These are phyloP conservation scores for Aspergillus pseudoterreus DNA, from an alignment of 2,329 filamentous ascomycete genomes.

Conservation along the genomic window DNA sequence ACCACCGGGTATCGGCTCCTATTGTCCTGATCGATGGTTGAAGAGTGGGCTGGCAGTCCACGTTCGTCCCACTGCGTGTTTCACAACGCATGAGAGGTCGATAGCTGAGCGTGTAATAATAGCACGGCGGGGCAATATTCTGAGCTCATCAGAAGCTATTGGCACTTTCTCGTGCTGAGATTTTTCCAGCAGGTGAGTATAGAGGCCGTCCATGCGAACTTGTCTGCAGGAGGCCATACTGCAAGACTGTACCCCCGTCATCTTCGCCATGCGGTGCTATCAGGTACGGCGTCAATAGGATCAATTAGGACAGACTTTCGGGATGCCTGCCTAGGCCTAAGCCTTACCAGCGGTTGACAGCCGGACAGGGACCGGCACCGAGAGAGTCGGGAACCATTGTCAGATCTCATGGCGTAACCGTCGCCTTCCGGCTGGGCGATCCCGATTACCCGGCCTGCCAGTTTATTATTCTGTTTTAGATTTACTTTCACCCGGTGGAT, in stretches of 20 bases:
- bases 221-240: not conserved
- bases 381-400: not conserved
- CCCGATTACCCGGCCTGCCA: slow-evolving; percentile 6
- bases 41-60: not conserved
- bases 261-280: not conserved
- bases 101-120: not conserved
- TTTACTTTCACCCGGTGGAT: not conserved
- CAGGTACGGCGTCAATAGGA: not conserved
- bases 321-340: not conserved
- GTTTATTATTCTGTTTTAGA: not conserved
- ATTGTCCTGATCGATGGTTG: not conserved
- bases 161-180: not conserved
- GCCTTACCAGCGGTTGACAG: not conserved
- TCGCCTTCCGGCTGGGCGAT: slow-evolving; percentile 1
- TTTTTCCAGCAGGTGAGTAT: not conserved
- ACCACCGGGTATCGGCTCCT: slow-evolving; percentile 3
- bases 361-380: not conserved
- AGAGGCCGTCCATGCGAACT: not conserved
- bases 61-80: slow-evolving; percentile 3
- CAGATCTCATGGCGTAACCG: slow-evolving; percentile 3
- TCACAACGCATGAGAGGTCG: not conserved
- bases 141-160: not conserved
- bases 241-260: not conserved
- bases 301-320: not conserved
- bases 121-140: slow-evolving; percentile 1